Base-by-base conservation (phyloP, 176 grass and related monocot species). In the Secale cereale region DNA sequence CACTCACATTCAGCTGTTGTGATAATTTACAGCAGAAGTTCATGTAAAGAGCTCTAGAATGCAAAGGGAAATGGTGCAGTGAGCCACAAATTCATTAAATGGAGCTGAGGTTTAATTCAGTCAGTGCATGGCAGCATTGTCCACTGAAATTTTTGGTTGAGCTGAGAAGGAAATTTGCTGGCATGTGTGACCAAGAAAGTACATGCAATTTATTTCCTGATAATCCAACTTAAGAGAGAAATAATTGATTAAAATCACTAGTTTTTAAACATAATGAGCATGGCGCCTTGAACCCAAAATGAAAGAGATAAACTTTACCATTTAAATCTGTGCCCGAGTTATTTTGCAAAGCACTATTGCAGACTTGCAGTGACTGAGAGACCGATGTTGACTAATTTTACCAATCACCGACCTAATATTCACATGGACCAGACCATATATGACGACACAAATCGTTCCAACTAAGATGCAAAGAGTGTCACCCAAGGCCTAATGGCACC, bases 221-320 rank as follows among this genome's bases (percentile, higher is more conserved):
- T 63, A 50, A 29, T 74, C 79, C 33, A 65, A 40, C 23, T 78
- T 86, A 78, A 35, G 65, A 56, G 37, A 81, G 31, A 84, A 80
- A 50, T 25, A 35, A 29, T 40, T 6, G 29, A 64, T 31, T 39
- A 50, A 26, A 78, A 50, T 70, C 35, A 25, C 62, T 50, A 84
- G 22, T 41, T 37, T 29, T 37, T 8, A 79, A 29, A 87, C 33
- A 88, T 66, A 59, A 14, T 25, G 36, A 37, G 59, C 76, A 67
- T 75, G 35, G 27, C 5, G 57, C 28, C 13, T 2, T 29, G 28
- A 43, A 40, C 62, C 70, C 35, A 41, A 10, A 39, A 75, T 22
- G 28, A 43, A 32, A 60, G 11, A 45, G 70, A 26, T 40, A 41
- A 86, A 72, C 61, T 26, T 31, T 52, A 37, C 23, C n/a, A 40